Evolutionary conservation across 1,284 basidiomycete species (phyloP).

Genomic region (Moniliophthora roreri): DNA sequence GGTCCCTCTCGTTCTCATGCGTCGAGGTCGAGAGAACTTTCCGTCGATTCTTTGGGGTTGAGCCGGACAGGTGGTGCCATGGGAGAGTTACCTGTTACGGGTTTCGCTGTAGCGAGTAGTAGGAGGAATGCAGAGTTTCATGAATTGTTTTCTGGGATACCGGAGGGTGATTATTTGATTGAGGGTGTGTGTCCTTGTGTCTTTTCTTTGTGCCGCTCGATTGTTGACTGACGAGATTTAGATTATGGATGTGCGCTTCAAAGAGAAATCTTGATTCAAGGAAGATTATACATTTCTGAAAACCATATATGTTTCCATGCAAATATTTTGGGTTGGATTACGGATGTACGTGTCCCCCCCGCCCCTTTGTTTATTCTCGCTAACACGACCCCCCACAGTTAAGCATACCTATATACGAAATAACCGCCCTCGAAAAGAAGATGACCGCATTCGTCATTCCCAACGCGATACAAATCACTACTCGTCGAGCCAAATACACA

Average conservation of each 20-base stretch:
- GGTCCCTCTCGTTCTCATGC: not conserved
- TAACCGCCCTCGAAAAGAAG: conserved; percentile 90
- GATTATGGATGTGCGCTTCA: conserved; percentile 98
- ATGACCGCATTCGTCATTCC: conserved; percentile 99
- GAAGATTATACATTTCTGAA: conserved; percentile 95
- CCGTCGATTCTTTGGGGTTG: conserved; percentile 49
- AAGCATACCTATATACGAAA: conserved; percentile 89
- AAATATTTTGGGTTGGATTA: conserved; percentile 99
- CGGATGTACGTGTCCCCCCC: conserved; percentile 63
- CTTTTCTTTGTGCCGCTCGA: conserved; percentile 1
- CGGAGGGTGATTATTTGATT: conserved; percentile 97
- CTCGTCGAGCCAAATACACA: conserved; percentile 82
- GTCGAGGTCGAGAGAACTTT: conserved; percentile 16
- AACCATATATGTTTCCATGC: conserved; percentile 99
- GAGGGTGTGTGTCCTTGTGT: conserved; percentile 68
- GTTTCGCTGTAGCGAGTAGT: conserved; percentile 96
- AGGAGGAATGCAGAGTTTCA: conserved; percentile 97
- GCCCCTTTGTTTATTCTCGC: conserved; percentile 1
- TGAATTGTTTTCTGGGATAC: conserved; percentile 84
- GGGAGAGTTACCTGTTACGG: conserved; percentile 80
- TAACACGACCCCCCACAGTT: conserved; percentile 55
- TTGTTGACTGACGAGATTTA: conserved; percentile 29
- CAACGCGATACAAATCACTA: conserved; percentile 93
- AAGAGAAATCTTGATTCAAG: conserved; percentile 96
- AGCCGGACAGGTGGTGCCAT: conserved; percentile 31